Percentiles rank a stretch among this genome's conserved stretches.
Conservation (phyloP, 1,284 basidiomycete genomes). For the Cryptococcus deneoformans region DNA sequence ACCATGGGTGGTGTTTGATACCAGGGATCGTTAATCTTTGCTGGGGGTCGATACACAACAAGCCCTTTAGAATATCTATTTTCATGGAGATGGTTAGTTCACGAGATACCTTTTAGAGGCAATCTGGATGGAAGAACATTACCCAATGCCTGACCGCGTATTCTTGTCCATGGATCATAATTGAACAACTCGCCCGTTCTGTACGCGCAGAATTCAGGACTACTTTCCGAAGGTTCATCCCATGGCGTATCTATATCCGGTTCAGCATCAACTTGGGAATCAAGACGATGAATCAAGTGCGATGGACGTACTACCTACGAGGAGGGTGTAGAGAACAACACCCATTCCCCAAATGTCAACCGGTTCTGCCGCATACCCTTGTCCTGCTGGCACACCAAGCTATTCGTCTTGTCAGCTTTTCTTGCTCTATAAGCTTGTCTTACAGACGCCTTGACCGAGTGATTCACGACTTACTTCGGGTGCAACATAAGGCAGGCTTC, state of each 20-base stretch:
- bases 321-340: constrained; percentile 89
- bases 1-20: constrained; percentile 75
- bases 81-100: too few relatives aligned
- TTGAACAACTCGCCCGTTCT: constrained; percentile 70
- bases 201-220: constrained; percentile 77
- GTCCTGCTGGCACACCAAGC: constrained; percentile 36
- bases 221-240: constrained; percentile 84
- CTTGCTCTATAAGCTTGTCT: neutral
- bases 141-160: constrained; percentile 64
- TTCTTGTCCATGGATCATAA: constrained; percentile 77
- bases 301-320: constrained; percentile 76
- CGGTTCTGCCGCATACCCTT: constrained; percentile 81
- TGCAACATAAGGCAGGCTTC: constrained; percentile 92
- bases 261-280: neutral
- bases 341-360: constrained; percentile 96
- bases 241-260: constrained; percentile 82
- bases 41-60: constrained; percentile 71
- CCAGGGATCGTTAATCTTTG: constrained; percentile 68
- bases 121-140: constrained; percentile 28
- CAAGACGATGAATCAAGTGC: neutral
- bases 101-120: too few relatives aligned
- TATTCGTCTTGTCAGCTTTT: constrained; percentile 7
- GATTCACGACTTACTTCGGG: constrained; percentile 66
- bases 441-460: neutral
- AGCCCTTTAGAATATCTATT: constrained; percentile 66